These are phyloP conservation scores for Pisolithus tinctorius DNA, from an alignment of 768 basidiomycete species.

Conservation along the genomic window DNA sequence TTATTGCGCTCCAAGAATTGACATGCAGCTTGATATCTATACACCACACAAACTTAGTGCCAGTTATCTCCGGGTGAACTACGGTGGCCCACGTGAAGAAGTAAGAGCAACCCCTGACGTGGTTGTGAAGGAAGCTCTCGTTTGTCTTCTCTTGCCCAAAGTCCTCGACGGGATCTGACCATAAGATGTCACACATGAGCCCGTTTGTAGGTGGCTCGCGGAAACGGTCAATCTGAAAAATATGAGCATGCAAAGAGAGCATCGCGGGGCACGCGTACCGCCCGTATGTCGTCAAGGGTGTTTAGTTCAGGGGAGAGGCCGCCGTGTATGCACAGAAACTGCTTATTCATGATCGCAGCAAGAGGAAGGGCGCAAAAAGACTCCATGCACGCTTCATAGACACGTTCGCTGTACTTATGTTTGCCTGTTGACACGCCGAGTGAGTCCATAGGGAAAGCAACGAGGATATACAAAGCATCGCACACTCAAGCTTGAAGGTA, in stretches of 20 bases:
- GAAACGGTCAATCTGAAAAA: slow-evolving; percentile 85
- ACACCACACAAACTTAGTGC: background rate
- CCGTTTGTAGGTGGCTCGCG: slow-evolving; percentile 96
- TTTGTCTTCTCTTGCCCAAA: slow-evolving; percentile 90
- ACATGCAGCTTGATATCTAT: slow-evolving; percentile 92
- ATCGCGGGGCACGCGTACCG: slow-evolving; percentile 40
- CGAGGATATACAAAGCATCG: slow-evolving; percentile 24
- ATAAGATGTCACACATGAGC: slow-evolving; percentile 97
- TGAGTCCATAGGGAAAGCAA: slow-evolving; percentile 3
- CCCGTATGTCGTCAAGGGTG: slow-evolving; percentile 90
- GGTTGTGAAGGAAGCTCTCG: slow-evolving; percentile 92
- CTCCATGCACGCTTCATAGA: slow-evolving; percentile 98
- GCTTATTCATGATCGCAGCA: slow-evolving; percentile 98
- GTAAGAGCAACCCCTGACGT: slow-evolving; percentile 94
- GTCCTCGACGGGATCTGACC: slow-evolving; percentile 97
- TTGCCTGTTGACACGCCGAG: slow-evolving; percentile 53
- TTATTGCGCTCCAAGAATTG: slow-evolving; percentile 97
- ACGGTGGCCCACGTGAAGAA: slow-evolving; percentile 67
- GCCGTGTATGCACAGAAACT: slow-evolving; percentile 97
- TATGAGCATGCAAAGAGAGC: background rate
- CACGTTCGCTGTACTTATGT: slow-evolving; percentile 95
- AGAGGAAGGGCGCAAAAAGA: slow-evolving; percentile 93
- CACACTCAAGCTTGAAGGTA: slow-evolving; percentile 98
- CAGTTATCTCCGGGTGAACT: background rate
- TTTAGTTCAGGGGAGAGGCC: slow-evolving; percentile 93